Percentiles rank a stretch among this genome's conserved stretches.
phyloP scores from a whole-genome alignment of 257 asterid species.

The Scutellaria baicalensis region DNA sequence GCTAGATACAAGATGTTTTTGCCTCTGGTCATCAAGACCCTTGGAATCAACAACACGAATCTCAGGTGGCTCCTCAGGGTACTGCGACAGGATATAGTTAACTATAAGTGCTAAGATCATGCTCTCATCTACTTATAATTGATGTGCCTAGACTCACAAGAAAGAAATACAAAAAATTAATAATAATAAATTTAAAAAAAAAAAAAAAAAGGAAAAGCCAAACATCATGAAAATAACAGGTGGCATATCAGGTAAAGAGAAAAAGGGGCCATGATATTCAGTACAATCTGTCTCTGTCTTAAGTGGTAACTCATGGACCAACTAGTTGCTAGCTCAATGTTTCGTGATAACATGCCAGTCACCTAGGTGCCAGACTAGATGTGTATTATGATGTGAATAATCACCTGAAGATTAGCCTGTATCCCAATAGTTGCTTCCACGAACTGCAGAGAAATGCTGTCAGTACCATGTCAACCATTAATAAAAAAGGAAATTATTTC shows the following conservation, averaged over 20 bases:
- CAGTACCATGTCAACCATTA: not conserved
- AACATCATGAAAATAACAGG: not conserved
- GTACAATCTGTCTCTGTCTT: not conserved
- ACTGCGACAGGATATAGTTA: slow-evolving; percentile 41
- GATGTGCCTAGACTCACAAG: not conserved
- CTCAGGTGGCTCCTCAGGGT: slow-evolving; percentile 78
- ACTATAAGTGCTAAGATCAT: not conserved
- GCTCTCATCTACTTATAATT: not conserved
- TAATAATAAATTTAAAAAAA: not conserved
- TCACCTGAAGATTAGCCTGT: slow-evolving; percentile 63
- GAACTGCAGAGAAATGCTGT: slow-evolving; percentile 45
- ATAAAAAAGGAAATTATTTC: not conserved
- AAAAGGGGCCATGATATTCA: not conserved
- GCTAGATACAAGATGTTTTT: slow-evolving; percentile 44
- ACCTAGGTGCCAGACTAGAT: not conserved
- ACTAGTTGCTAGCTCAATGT: slow-evolving; percentile 6
- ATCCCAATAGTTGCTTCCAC: slow-evolving; percentile 82
- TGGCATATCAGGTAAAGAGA: not conserved
- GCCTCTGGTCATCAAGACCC: slow-evolving; percentile 84
- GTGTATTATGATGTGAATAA: not conserved
- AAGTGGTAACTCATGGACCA: not conserved
- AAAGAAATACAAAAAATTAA: not conserved
- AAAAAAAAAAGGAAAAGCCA: too few species aligned
- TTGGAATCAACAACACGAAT: slow-evolving; percentile 65
- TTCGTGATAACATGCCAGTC: not conserved